Percentiles rank a stretch among this genome's conserved stretches.
Conservation (phyloP, 2,329 filamentous ascomycete genomes). For the Teratosphaeriaceae sp. region DNA sequence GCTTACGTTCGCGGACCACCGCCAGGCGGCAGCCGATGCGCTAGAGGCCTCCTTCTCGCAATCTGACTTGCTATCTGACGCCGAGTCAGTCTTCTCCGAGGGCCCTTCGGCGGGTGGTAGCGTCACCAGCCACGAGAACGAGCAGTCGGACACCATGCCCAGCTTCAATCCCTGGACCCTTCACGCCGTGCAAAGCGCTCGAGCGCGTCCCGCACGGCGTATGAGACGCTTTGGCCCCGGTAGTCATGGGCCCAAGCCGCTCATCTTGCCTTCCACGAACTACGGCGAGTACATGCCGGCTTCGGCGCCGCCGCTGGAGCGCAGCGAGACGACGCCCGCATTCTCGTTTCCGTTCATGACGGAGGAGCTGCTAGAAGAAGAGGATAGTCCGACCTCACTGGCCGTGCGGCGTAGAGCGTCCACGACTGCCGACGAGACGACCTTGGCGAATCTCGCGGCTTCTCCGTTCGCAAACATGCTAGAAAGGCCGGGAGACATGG, state of each 20-base stretch:
- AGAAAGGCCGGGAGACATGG: not conserved
- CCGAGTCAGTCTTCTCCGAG: slow-evolving; percentile 17
- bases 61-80: slow-evolving; percentile 15
- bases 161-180: slow-evolving; percentile 13
- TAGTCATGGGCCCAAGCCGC: slow-evolving; percentile 26
- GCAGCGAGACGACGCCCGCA: slow-evolving; percentile 9
- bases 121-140: slow-evolving; percentile 12
- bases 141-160: slow-evolving; percentile 2
- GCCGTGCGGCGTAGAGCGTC: slow-evolving; percentile 14
- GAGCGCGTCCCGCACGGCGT: slow-evolving; percentile 19
- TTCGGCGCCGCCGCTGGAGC: slow-evolving; percentile 24
- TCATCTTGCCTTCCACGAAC: slow-evolving; percentile 28
- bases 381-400: slow-evolving; percentile 9
- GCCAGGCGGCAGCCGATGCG: not conserved
- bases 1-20: slow-evolving; percentile 7
- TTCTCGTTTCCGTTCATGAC: slow-evolving; percentile 7
- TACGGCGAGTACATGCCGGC: slow-evolving; percentile 18
- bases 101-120: slow-evolving; percentile 10
- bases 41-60: slow-evolving; percentile 3
- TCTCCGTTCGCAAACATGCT: slow-evolving; percentile 7
- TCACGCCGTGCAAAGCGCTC: slow-evolving; percentile 8
- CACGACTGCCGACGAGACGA: slow-evolving; percentile 13
- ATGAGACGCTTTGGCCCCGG: slow-evolving; percentile 32
- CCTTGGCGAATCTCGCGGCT: slow-evolving; percentile 4
- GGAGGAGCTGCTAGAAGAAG: not conserved